A percentile compares a stretch with the other conserved stretches of the same genome.
phyloP scores from a whole-genome alignment of 495 filamentous ascomycete genomes.

The Talaromyces liani region DNA sequence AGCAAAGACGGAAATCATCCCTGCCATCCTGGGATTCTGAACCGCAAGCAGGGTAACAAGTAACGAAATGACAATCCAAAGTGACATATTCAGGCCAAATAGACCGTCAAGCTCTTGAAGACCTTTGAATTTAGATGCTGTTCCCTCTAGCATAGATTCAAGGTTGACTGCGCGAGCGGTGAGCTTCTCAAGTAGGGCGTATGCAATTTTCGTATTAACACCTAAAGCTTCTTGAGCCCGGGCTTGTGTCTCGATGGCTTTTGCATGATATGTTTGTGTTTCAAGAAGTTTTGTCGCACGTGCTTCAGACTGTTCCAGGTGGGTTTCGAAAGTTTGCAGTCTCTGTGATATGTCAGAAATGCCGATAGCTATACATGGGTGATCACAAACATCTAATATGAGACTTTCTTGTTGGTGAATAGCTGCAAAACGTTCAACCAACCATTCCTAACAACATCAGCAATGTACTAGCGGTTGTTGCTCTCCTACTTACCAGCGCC shows the following conservation, averaged over 20 bases:
- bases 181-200: conserved; percentile 31
- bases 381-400: conserved; percentile 25
- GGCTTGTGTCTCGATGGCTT: conserved; percentile 25
- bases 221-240: conserved; percentile 27
- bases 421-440: conserved; percentile 20
- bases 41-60: conserved; percentile 18
- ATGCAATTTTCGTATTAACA: conserved; percentile 25
- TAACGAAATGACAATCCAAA: conserved; percentile 19
- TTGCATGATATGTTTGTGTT: conserved; percentile 29
- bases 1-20: background rate
- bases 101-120: conserved; percentile 17
- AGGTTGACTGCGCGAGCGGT: conserved; percentile 32
- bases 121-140: conserved; percentile 25
- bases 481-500: conserved; percentile 12
- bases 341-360: conserved; percentile 14
- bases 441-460: conserved; percentile 24
- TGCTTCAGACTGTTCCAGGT: conserved; percentile 26
- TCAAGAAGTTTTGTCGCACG: conserved; percentile 29
- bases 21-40: conserved; percentile 17
- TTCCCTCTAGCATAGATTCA: conserved; percentile 32
- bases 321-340: conserved; percentile 25
- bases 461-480: conserved; percentile 4
- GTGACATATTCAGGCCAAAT: conserved; percentile 14
- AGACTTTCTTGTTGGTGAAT: conserved; percentile 26
- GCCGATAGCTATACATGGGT: background rate